Base-by-base conservation (phyloP, 1,284 basidiomycete genomes). In the Sanghuangporus sanghuang region DNA sequence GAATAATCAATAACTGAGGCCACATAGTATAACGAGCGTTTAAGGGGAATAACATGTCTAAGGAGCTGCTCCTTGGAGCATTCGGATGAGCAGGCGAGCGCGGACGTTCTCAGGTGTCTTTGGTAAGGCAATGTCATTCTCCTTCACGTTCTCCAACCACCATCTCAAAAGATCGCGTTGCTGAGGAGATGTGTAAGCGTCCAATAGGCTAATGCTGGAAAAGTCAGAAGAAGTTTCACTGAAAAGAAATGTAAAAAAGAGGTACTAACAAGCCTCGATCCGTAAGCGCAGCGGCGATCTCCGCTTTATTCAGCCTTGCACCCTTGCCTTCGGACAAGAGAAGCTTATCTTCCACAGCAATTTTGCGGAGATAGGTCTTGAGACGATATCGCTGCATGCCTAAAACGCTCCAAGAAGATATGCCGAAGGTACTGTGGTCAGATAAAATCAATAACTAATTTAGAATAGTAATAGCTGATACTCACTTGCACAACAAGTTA, bases 221-320 rank as follows among this genome's bases (percentile, higher is more conserved):
- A 62, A 50, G 53, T 39, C 23, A 40, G 66, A 16, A 39, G 42
- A 50, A 2, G 57, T 57, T 48, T 12, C 16, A 18, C 6, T n/a
- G 21, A 35, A 18, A 3, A 64, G 36, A 40, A 48, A 36, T 12
- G 14, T 32, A 23, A 55, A 38, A 32, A 54, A 55, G 46, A 63
- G 59, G 46, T 21, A 79, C 87, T 73, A 71, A 92, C 90, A 92
- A 81, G 69, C 87, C 90, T 64, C 90, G 85, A 71, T 91, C 89
- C 63, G 82, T 78, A 21, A 92, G 76, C 6, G 87, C 86, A 60
- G 86, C 82, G 32, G 78, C 75, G 4, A 92, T 74, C 64, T 87
- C 86, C 2, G 75, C 74, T 14, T 76, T 71, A 4, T 81, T 81
- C 40, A 92, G 72, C 44, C 72, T 69, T 21, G 72, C 72, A 7